A percentile compares a stretch with the other conserved stretches of the same genome.
Conservation (phyloP, 352 stramenopile genomes). For the Phytophthora tubulina region DNA sequence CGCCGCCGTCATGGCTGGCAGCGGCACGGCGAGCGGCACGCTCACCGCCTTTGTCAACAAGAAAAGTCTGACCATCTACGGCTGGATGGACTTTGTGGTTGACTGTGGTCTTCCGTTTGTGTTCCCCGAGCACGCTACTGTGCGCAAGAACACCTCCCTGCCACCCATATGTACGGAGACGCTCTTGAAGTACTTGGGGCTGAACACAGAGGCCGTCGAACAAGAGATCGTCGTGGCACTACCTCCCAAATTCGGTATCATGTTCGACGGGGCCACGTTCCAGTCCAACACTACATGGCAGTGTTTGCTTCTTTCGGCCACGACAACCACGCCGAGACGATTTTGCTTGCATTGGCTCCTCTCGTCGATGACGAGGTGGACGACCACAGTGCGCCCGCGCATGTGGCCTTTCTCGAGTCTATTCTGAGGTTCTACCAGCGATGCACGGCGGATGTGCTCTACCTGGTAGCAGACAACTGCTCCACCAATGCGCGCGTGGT, state of each 20-base stretch:
- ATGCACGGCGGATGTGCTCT: background rate
- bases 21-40: no score
- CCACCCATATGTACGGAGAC: constrained; percentile 18
- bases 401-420: background rate
- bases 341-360: background rate
- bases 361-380: background rate
- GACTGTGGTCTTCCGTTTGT: no score
- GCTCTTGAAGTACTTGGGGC: constrained; percentile 6
- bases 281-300: background rate
- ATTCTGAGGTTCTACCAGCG: background rate
- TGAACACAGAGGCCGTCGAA: background rate
- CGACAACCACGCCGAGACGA: background rate
- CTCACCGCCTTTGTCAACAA: no score
- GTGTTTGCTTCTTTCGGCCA: background rate
- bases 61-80: no score
- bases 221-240: background rate
- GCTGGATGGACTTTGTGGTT: no score
- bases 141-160: constrained; percentile 11
- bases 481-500: background rate
- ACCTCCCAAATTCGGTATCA: constrained; percentile 4
- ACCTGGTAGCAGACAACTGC: background rate
- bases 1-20: no score
- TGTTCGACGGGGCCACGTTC: background rate
- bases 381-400: background rate
- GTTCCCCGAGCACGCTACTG: no score